A percentile compares a stretch with the other conserved stretches of the same genome.
Evolutionary conservation across 1,284 basidiomycete species (phyloP).

Genomic region (Meripilus lineatus): DNA sequence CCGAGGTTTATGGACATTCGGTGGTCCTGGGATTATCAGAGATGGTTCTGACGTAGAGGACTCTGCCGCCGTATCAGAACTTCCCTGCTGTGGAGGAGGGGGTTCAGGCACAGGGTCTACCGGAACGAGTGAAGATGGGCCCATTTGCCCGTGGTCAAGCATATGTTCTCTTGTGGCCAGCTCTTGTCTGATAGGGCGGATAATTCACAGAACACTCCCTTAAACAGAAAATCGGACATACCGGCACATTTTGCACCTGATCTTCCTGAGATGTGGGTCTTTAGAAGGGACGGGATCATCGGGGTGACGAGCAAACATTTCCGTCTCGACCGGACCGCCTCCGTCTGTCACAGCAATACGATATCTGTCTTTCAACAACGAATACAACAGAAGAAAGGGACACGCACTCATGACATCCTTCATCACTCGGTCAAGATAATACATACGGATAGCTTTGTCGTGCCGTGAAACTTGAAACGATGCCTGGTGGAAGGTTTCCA

Average conservation of each 20-base stretch:
- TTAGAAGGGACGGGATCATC: background rate
- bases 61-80: background rate
- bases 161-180: constrained; percentile 88
- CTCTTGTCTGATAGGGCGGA: constrained; percentile 51
- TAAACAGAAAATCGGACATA: constrained; percentile 23
- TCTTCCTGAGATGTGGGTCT: constrained; percentile 53
- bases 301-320: constrained; percentile 75
- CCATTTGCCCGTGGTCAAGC: constrained; percentile 82
- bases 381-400: constrained; percentile 4
- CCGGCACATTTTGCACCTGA: constrained; percentile 92
- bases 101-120: background rate
- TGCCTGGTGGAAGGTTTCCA: constrained; percentile 72
- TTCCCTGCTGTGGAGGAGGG: background rate
- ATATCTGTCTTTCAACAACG: constrained; percentile 13
- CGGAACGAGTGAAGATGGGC: constrained; percentile 51
- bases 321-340: constrained; percentile 58
- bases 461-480: constrained; percentile 64
- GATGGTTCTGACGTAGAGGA: constrained; percentile 30
- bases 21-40: constrained; percentile 50
- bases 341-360: too few species aligned
- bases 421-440: constrained; percentile 73
- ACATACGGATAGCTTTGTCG: constrained; percentile 72
- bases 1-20: constrained; percentile 14
- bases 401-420: constrained; percentile 73
- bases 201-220: background rate